Conservation (phyloP, 306 rosid species). For the Clitoria ternatea region DNA sequence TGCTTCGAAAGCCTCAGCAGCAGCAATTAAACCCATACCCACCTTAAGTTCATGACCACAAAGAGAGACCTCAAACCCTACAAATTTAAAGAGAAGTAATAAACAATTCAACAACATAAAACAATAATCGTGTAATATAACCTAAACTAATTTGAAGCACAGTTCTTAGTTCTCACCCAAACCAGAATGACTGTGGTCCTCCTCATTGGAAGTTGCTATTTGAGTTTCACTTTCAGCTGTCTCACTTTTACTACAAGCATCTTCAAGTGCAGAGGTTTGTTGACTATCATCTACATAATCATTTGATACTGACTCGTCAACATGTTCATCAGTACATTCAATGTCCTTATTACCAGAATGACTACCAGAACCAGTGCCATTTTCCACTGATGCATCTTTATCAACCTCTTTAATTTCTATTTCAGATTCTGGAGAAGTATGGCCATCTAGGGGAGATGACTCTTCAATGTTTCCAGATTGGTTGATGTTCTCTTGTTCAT, state of each 20-base stretch:
- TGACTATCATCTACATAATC: constrained; percentile 26
- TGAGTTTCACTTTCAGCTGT: constrained; percentile 37
- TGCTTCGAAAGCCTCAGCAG: constrained; percentile 69
- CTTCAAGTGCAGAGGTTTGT: constrained; percentile 31
- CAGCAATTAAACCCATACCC: constrained; percentile 76
- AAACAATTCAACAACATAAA: constrained; percentile 3
- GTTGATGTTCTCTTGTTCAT: constrained; percentile 23
- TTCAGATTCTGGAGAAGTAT: constrained; percentile 26
- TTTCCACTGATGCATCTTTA: constrained; percentile 29
- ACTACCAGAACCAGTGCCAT: constrained; percentile 23
- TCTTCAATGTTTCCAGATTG: constrained; percentile 20
- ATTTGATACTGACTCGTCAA: constrained; percentile 19
- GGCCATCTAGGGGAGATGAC: constrained; percentile 33
- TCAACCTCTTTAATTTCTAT: constrained; percentile 29
- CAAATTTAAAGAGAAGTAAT: constrained; percentile 27
- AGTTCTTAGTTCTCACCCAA: constrained; percentile 26
- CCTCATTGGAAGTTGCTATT: constrained; percentile 33
- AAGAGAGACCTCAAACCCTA: constrained; percentile 85
- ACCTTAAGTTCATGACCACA: constrained; percentile 67
- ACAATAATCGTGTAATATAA: constrained; percentile 13
- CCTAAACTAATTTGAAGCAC: constrained; percentile 12
- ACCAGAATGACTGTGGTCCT: constrained; percentile 33
- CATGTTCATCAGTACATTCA: constrained; percentile 29
- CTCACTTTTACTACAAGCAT: constrained; percentile 34
- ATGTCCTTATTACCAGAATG: constrained; percentile 29